Evolutionary conservation across 345 rosid species (phyloP).

Genomic region (Pistacia vera): DNA sequence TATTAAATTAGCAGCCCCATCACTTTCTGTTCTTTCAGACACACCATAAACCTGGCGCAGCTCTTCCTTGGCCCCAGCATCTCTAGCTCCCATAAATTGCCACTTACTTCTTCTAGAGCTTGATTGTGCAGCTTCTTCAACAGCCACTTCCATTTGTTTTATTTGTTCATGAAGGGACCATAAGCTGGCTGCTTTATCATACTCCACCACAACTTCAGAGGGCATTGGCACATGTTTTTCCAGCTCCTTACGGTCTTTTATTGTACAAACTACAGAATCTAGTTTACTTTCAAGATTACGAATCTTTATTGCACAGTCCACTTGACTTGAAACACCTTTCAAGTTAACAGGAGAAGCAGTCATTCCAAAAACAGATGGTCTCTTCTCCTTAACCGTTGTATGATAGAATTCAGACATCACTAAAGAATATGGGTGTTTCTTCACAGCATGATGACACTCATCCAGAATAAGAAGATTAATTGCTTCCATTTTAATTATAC

Average conservation of each 20-base stretch:
- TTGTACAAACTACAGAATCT: conserved; percentile 87
- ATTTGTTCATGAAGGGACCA: conserved; percentile 96
- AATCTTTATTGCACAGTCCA: conserved; percentile 96
- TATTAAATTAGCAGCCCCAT: conserved; percentile 94
- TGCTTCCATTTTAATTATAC: conserved; percentile 89
- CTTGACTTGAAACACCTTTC: conserved; percentile 98
- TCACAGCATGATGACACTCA: conserved; percentile 99
- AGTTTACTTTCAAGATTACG: conserved; percentile 97
- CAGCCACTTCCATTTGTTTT: conserved; percentile 84
- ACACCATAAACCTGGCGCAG: conserved; percentile 95
- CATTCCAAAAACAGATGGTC: conserved; percentile 98
- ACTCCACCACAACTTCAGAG: conserved; percentile 83
- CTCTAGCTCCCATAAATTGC: conserved; percentile 99
- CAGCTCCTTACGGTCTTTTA: conserved; percentile 92
- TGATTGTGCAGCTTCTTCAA: conserved; percentile 91
- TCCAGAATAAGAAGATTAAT: conserved; percentile 91
- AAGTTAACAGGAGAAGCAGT: conserved; percentile 99
- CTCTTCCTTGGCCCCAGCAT: conserved; percentile 98
- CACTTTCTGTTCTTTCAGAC: conserved; percentile 96
- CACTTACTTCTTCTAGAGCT: conserved; percentile 93
- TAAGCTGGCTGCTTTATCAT: conserved; percentile 91
- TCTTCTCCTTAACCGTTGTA: conserved; percentile 80
- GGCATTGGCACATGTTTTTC: conserved; percentile 99
- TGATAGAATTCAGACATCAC: conserved; percentile 99
- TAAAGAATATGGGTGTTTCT: conserved; percentile 96